phyloP scores from a whole-genome alignment of 208 protist species.

The Herpetomonas muscarum region DNA sequence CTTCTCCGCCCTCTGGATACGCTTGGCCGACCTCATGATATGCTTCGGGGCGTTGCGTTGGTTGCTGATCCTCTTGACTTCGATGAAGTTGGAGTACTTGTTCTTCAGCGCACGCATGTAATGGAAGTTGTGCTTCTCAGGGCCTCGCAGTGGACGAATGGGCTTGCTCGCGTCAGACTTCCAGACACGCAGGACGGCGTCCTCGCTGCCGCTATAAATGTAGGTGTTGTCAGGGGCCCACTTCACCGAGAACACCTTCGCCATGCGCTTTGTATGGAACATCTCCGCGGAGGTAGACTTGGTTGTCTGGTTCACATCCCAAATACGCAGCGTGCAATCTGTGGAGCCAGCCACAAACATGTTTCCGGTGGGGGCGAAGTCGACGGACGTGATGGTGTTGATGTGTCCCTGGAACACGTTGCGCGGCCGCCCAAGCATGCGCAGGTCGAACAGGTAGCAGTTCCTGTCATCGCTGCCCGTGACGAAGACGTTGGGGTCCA shows the following conservation, averaged over 20 bases:
- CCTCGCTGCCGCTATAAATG: slow-evolving; percentile 95
- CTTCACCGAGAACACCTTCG: slow-evolving; percentile 90
- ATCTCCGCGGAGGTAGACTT: slow-evolving; percentile 93
- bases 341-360: slow-evolving; percentile 95
- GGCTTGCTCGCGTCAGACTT: slow-evolving; percentile 92
- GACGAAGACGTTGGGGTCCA: slow-evolving; percentile 97
- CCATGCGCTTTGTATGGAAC: slow-evolving; percentile 99
- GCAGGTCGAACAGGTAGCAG: slow-evolving; percentile 98
- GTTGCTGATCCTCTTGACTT: slow-evolving; percentile 86
- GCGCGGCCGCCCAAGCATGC: slow-evolving; percentile 88
- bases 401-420: slow-evolving; percentile 97
- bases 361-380: slow-evolving; percentile 95
- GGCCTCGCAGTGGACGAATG: slow-evolving; percentile 78
- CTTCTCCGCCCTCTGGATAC: slow-evolving; percentile 75
- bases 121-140: slow-evolving; percentile 91
- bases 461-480: slow-evolving; percentile 97
- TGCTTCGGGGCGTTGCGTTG: slow-evolving; percentile 87
- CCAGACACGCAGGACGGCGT: slow-evolving; percentile 97
- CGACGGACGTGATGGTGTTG: slow-evolving; percentile 90
- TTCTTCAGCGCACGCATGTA: slow-evolving; percentile 91
- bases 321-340: slow-evolving; percentile 96
- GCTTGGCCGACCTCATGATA: slow-evolving; percentile 51
- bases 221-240: slow-evolving; percentile 93
- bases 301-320: slow-evolving; percentile 76
- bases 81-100: slow-evolving; percentile 82